Evolutionary conservation across 805 yeast genomes (phyloP), one percentile per base, ranked within the genome.

Genomic region (Candida yuanshanica): DNA sequence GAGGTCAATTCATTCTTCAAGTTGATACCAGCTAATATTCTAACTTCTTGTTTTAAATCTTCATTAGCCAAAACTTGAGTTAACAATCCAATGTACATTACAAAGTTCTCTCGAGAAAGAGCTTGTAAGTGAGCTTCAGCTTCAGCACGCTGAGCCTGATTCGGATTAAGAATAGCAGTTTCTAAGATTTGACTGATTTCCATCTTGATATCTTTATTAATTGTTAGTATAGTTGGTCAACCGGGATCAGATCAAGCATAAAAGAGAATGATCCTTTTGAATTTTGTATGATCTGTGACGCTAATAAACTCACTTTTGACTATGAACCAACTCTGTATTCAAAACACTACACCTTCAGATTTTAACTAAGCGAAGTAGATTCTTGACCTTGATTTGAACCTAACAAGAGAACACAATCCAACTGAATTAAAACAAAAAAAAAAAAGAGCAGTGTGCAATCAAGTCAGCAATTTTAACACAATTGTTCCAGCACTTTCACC

Each of bases 21-120:
- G 17, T 83, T 83, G 47, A 91, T 69, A 33, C 93, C 95, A 4
- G 99, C 96, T 59, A 93, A 75, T 73, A 89, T 86, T 57, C 98
- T 75, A 36, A 89, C 93, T 65, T 91, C 96, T 6, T 81, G 66
- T 53, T 75, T 77, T 42, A 75, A 76, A 7, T 66, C 58, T 34
- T 77, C 82, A 57, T 81, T 79, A 20, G 81, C 83, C 46, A 93
- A 70, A 20, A 83, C 84, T 47, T 77, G 77, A 29, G 86, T 78
- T 60, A 90, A 74, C 52, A 79, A 68, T 33, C 77, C 76, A 54
- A 89, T 65, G 60, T 81, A 91, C 52, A 79, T 81, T 34, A 77
- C 80, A 68, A 86, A 91, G 63, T 86, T 82, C 47, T 79, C 83
- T 51, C 74, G 71, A 13, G 95, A 84, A 20, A 87, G 76, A 38